These are phyloP conservation scores for Sclerotinia trifoliorum DNA, from an alignment of 2,329 filamentous ascomycete genomes.

Conservation along the genomic window DNA sequence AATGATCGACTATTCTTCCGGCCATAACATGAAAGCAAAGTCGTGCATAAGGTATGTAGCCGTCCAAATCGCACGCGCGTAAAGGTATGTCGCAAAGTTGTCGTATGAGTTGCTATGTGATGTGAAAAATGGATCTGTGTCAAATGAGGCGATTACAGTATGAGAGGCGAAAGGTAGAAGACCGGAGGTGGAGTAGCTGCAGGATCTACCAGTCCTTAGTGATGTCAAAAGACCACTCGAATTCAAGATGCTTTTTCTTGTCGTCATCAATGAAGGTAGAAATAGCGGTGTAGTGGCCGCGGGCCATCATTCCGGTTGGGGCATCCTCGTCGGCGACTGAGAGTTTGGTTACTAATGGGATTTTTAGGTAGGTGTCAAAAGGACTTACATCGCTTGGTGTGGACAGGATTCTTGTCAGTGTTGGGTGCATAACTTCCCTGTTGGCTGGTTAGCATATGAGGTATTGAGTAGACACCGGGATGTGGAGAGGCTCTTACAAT, in stretches of 20 bases:
- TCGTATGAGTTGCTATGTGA: slow-evolving; percentile 12
- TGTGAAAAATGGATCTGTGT: background rate
- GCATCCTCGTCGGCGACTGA: slow-evolving; percentile 88
- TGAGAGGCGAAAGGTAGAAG: slow-evolving; percentile 2
- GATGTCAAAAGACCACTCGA: slow-evolving; percentile 96
- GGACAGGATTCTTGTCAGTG: slow-evolving; percentile 80
- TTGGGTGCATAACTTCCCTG: slow-evolving; percentile 92
- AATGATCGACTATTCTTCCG: background rate
- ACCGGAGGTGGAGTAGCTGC: background rate
- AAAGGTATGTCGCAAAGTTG: background rate
- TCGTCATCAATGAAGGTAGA: slow-evolving; percentile 96
- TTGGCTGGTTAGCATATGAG: slow-evolving; percentile 7
- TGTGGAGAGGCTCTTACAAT: slow-evolving; percentile 63
- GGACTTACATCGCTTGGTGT: slow-evolving; percentile 86
- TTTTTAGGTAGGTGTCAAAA: background rate
- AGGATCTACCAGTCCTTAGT: slow-evolving; percentile 81
- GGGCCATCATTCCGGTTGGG: slow-evolving; percentile 83
- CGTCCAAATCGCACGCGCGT: background rate
- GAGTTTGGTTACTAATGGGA: background rate
- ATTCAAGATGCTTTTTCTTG: slow-evolving; percentile 82
- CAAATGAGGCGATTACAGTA: background rate
- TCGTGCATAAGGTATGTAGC: background rate
- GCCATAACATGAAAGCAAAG: background rate
- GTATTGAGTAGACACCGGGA: background rate
- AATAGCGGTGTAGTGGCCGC: slow-evolving; percentile 84